A percentile compares a stretch with the other conserved stretches of the same genome.
These are phyloP conservation scores for Tulasnella calospora DNA, from an alignment of 768 basidiomycete genomes.

Conservation along the genomic window DNA sequence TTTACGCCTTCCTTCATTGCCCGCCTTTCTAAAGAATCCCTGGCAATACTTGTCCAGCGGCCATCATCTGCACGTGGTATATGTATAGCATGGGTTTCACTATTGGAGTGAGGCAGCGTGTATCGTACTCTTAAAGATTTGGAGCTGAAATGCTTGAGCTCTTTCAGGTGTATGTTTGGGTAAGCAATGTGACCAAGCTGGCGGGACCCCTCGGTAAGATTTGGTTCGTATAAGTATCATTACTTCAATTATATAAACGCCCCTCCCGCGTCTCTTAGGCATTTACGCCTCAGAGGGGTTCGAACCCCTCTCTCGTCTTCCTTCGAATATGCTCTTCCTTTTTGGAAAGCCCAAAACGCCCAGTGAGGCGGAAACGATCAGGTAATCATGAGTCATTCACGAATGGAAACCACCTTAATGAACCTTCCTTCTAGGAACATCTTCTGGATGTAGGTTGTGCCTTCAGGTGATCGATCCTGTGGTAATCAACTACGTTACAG, in stretches of 20 bases:
- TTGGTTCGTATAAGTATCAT: neutral
- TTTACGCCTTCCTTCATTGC: neutral
- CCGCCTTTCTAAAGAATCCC: neutral
- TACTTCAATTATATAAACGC: neutral
- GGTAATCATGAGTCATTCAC: neutral
- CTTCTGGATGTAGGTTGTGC: conserved; percentile 20
- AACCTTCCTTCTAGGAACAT: neutral
- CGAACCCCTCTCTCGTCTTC: conserved; percentile 11
- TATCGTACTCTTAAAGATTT: neutral
- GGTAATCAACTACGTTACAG: neutral
- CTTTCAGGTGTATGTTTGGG: neutral
- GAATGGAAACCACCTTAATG: neutral
- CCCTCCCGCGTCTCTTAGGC: neutral
- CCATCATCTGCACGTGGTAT: conserved; percentile 14
- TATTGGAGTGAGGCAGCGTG: neutral
- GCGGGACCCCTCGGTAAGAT: neutral
- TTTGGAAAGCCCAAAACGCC: neutral
- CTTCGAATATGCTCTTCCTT: neutral
- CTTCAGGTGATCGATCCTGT: neutral
- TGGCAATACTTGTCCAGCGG: neutral
- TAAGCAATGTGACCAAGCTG: neutral
- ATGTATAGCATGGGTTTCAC: conserved; percentile 8
- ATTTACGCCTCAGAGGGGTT: conserved; percentile 11
- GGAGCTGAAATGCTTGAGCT: neutral
- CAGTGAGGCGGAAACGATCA: neutral